Base-by-base conservation (phyloP, 2,329 filamentous ascomycete species). In the Pyricularia sp. region DNA sequence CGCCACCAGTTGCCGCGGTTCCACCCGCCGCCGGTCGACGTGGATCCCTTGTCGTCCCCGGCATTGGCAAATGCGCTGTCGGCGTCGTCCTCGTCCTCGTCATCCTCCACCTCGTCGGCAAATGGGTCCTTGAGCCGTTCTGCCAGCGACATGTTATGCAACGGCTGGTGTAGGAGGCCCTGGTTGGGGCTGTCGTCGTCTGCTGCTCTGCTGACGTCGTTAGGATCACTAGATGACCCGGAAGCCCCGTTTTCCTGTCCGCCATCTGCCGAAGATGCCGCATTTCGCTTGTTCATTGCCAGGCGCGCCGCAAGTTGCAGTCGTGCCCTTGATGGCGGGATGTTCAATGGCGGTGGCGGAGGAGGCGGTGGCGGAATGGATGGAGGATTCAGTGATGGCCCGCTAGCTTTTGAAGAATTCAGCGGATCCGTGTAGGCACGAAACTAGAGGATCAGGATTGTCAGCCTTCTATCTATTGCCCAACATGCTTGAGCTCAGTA, bases 221-320 rank as follows among this genome's bases (percentile, higher is more conserved):
- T 50, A n/a, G 42, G 42, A 50, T 26, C 59, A 14, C n/a, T 69
- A 28, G 70, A 78, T 73, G 70, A 72, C 71, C 67, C 73, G 71
- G 69, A 74, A 68, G 25, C 72, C 2, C 78, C 79, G 28, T 79
- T 79, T 28, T 82, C 82, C 9, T 79, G 77, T 3, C 77, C 77
- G 14, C 78, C 77, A 70, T 80, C 66, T 11, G 28, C 58, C n/a
- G 73, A 69, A 78, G 77, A 28, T 6, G 83, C 79, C 26, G 81
- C 80, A 64, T 79, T 82, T 72, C 92, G 87, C 77, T 92, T 90
- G 72, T 92, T 91, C 79, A 91, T 87, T 2, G 92, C 87, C 75
- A 98, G 84, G 14, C 94, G 88, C 14, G 92, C 92, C n/a, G 93
- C 94, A n/a, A 98, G 86, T 78, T 97, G 93, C 69, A 93, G 85